Percentiles rank a stretch among this genome's conserved stretches.
Evolutionary conservation across 495 filamentous ascomycete species (phyloP).

Genomic region (Penicillium angulare): DNA sequence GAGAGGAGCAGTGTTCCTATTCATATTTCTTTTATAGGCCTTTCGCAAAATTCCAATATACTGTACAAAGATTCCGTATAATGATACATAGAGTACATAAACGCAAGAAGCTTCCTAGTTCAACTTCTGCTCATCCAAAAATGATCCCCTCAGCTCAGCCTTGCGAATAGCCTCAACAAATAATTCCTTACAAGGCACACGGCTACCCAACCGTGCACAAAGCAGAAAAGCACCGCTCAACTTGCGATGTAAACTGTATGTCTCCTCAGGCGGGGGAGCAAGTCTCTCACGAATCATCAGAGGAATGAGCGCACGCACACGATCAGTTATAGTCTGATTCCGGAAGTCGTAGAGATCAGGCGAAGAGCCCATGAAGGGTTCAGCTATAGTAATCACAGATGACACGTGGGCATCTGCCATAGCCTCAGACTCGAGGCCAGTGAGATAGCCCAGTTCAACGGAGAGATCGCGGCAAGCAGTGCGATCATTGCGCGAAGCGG

Average conservation of each 20-base stretch:
- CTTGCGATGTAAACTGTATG: conserved; percentile 94
- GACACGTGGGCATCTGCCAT: conserved; percentile 88
- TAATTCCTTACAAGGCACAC: conserved; percentile 76
- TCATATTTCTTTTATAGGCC: no score
- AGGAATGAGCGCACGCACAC: conserved; percentile 82
- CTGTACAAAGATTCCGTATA: not conserved
- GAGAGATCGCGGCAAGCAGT: conserved; percentile 63
- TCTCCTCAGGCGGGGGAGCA: conserved; percentile 93
- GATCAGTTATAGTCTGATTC: conserved; percentile 92
- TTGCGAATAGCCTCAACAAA: conserved; percentile 66
- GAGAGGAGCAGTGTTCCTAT: no score
- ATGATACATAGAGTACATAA: not conserved
- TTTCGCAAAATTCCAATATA: no score
- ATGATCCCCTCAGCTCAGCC: conserved; percentile 30
- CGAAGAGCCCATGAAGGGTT: conserved; percentile 76
- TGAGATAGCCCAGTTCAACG: conserved; percentile 85
- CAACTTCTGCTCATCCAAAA: conserved; percentile 6
- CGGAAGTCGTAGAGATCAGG: conserved; percentile 88
- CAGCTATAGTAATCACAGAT: conserved; percentile 82
- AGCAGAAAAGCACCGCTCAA: conserved; percentile 93
- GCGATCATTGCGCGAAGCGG: conserved; percentile 70
- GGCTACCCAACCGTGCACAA: conserved; percentile 81
- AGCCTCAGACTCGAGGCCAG: conserved; percentile 73
- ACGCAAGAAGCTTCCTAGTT: not conserved
- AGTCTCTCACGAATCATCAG: conserved; percentile 88